A percentile compares a stretch with the other conserved stretches of the same genome.
Conservation (phyloP, 2,329 filamentous ascomycete species). For the Alternaria atra region DNA sequence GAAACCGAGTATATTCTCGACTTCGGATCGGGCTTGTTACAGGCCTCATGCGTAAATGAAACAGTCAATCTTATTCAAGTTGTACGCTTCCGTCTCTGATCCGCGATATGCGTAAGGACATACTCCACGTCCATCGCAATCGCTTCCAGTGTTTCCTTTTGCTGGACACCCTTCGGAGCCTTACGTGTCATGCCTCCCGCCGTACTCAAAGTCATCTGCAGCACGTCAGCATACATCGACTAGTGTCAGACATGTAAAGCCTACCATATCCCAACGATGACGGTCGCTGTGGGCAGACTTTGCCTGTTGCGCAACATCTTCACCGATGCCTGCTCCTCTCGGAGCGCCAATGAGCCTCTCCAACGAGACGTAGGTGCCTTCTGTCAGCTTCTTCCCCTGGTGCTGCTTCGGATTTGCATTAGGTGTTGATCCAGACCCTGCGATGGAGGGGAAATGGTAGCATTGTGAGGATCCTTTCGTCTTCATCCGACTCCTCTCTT, state of each 20-base stretch:
- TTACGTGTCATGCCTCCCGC: slow-evolving; percentile 64
- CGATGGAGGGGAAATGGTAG: slow-evolving; percentile 8
- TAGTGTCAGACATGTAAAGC: neutral
- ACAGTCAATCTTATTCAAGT: neutral
- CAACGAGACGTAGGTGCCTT: slow-evolving; percentile 71
- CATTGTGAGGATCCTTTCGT: slow-evolving; percentile 14
- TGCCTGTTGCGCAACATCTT: neutral
- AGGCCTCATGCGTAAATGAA: neutral
- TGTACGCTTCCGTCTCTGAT: slow-evolving; percentile 13
- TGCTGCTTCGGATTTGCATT: slow-evolving; percentile 38
- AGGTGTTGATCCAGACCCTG: slow-evolving; percentile 11
- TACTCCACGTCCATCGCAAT: slow-evolving; percentile 33
- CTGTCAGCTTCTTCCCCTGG: slow-evolving; percentile 60
- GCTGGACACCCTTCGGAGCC: slow-evolving; percentile 61
- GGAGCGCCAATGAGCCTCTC: slow-evolving; percentile 54
- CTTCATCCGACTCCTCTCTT: slow-evolving; percentile 26
- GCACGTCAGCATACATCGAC: slow-evolving; percentile 58
- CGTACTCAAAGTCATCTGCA: slow-evolving; percentile 73
- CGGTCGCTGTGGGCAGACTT: neutral
- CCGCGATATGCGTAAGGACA: slow-evolving; percentile 24
- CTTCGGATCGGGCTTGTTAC: too few relatives aligned
- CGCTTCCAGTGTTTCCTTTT: slow-evolving; percentile 21
- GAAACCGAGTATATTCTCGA: neutral
- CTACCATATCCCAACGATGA: slow-evolving; percentile 74
- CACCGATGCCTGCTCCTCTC: neutral